Evolutionary conservation across 2,329 filamentous ascomycete species (phyloP).

Genomic region (Pseudocercospora crystallina): DNA sequence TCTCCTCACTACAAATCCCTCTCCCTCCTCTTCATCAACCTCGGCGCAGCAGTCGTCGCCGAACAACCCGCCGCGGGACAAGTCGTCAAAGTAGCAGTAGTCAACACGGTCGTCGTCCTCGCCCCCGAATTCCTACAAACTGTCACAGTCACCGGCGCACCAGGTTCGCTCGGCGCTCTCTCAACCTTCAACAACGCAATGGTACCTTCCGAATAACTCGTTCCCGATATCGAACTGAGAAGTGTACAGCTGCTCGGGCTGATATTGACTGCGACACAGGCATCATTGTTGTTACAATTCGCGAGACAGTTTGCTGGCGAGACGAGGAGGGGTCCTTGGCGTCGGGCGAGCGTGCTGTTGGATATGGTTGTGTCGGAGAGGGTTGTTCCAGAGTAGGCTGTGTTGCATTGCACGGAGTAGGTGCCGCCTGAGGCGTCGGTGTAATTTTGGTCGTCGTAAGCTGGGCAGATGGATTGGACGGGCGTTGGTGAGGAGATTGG

Average conservation of each 20-base stretch:
- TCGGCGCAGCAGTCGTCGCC: background rate
- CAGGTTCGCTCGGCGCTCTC: background rate
- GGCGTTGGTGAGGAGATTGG: too few species aligned
- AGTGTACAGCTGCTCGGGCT: background rate
- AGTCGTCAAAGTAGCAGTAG: slow-evolving; percentile 2
- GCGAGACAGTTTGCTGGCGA: background rate
- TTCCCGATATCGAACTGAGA: background rate
- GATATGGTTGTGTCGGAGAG: background rate
- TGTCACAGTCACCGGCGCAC: background rate
- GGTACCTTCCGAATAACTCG: background rate
- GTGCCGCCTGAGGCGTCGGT: slow-evolving; percentile 1
- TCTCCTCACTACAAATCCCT: background rate
- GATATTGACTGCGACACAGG: slow-evolving; percentile 1
- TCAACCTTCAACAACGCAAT: slow-evolving; percentile 3
- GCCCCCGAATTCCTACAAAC: background rate
- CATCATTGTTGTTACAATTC: background rate
- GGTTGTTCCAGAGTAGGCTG: background rate
- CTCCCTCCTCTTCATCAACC: background rate
- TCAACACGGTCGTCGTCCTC: slow-evolving; percentile 1
- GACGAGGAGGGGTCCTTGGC: background rate
- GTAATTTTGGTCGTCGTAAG: background rate
- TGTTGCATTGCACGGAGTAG: slow-evolving; percentile 5
- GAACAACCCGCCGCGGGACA: background rate
- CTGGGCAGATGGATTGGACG: background rate
- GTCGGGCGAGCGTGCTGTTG: background rate